Base-by-base conservation (phyloP, 352 stramenopile genomes). In the Globisporangium barbulae region DNA sequence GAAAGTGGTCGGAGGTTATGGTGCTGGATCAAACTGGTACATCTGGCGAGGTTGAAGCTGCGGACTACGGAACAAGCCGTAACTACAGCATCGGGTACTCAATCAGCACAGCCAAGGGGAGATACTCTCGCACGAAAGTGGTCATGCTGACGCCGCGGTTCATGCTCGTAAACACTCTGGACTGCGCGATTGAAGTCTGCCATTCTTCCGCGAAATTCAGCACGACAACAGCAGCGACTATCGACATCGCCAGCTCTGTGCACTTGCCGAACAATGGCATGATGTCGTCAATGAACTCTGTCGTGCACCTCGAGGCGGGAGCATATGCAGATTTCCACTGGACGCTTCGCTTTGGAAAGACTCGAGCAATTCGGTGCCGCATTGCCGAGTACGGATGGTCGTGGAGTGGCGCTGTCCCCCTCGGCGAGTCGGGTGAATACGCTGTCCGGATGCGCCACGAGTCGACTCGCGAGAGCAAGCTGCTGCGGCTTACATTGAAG, bases 101-200 rank as follows among this genome's bases (percentile, higher is more conserved):
- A 9, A 92, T 96, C 39, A 81, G 70, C 25, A 72, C 80, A 13
- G 88, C 81, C 2, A 90, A 90, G 54, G 85, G 83, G 8, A 68
- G 79, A 44, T 96, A 94, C 53, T 93, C 88, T 39, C 74, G 88
- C 42, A 94, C 88, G 28, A 94, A 96, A 64, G 85, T 96, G 12
- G 88, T 96, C 47, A 95, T 91, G 78, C 67, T 96, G 44, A 91
- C 86, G 19, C 88, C 88, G 31, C 70, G 88, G 28, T 94, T 92
- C 59, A 88, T 96, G 74, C 70, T 96, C 21, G 79, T 96, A 30
- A 96, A 96, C 59, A 79, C 85, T 7, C 82, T 93, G 69, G 69
- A 65, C 28, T 82, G 65, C 49, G 63, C 82, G 22, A 80, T 94
- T 22, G 82, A 93, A 54, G 79, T 94, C 8, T 94, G 82, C 31